Evolutionary conservation across 306 rosid genomes (phyloP).

Genomic region (Pachyrhizus erosus): DNA sequence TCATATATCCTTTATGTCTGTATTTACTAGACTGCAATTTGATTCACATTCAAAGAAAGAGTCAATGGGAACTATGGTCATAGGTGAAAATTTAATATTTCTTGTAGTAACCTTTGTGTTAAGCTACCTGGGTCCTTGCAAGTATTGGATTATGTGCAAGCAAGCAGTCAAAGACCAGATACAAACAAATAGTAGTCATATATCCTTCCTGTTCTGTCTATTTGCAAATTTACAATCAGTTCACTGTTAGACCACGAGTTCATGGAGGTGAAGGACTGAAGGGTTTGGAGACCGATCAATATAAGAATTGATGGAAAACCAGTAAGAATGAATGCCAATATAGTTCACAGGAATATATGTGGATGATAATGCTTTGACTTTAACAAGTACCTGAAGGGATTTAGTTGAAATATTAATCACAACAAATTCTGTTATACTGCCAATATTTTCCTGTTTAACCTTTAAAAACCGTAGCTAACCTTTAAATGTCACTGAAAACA

Average conservation of each 20-base stretch:
- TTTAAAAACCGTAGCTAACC: constrained; percentile 39
- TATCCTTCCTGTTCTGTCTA: constrained; percentile 4
- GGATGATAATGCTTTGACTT: not conserved
- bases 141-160: not conserved
- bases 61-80: constrained; percentile 2
- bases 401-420: constrained; percentile 1
- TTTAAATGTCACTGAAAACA: constrained; percentile 51
- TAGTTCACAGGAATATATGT: not conserved
- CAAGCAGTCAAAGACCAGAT: not conserved
- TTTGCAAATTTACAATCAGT: not conserved
- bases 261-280: not conserved
- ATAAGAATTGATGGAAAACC: not conserved
- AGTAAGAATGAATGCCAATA: not conserved
- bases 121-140: not conserved
- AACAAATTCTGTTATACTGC: constrained; percentile 2
- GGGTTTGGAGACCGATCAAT: not conserved
- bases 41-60: not conserved
- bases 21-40: not conserved
- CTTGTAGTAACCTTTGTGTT: not conserved
- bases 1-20: not conserved
- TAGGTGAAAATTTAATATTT: not conserved
- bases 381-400: constrained; percentile 2
- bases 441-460: constrained; percentile 21
- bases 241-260: not conserved
- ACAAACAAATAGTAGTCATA: not conserved